Evolutionary conservation across 202 grass and related monocot species (phyloP), one percentile per base, ranked within the genome.

Genomic region (Panicum hallii): DNA sequence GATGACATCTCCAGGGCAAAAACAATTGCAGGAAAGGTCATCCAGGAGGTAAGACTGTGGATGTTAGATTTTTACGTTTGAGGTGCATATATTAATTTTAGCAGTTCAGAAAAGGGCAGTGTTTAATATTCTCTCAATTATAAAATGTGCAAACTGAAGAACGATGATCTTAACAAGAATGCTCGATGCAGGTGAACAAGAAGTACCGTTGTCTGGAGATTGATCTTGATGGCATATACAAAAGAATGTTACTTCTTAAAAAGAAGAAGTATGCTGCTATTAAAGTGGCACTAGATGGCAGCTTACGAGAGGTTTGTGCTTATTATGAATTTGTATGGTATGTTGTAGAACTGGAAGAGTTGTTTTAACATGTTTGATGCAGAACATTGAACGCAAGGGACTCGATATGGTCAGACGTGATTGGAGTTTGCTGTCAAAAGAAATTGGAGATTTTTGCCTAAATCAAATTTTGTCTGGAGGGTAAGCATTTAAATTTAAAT

Each of bases 221-320:
- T 78, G 97, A 99, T 90, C 93, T 99, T 61, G 97, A 99, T 90
- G 97, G 93, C 65, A 84, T 99, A 88, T 99, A 96, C 82, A 99
- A 99, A 88, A 89, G 93, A 91, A 90, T 99, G 90, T 75, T 99
- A 63, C 97, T 99, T 91, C 91, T 99, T 64, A 99, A 99, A 91
- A 99, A 99, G 88, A 96, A 99, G 72, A 99, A 99, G 86, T 99
- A 99, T 90, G 97, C 97, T 62, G 97, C 91, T 42, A 80, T 96
- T 82, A 99, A 99, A 88, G 85, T 99, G 82, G 44, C 94, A 82
- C 66, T 74, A 38, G 88, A 90, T 89, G 80, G 74, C 60, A 85
- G 54, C 74, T 76, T 70, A 87, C 68, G 86, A 68, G 89, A 90
- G 84, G 90, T 89, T 79, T 60, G 72, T 81, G 20, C 49, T 79